Conservation (phyloP, 2,329 filamentous ascomycete genomes). For the Pseudogymnoascus sp. region DNA sequence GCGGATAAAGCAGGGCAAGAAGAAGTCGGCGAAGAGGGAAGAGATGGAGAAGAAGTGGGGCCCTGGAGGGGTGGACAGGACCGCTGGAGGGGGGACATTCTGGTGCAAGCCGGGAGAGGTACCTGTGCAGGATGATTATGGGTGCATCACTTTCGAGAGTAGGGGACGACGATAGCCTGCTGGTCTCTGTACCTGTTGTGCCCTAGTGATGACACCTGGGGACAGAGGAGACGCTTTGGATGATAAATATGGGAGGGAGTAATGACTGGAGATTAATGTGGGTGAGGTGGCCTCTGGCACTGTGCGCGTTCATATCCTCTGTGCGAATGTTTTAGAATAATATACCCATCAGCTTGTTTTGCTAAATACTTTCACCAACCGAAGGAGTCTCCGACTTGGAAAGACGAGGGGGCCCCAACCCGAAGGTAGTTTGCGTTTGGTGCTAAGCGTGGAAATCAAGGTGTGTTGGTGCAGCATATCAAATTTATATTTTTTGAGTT, state of each 20-base stretch:
- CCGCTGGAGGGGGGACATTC: background rate
- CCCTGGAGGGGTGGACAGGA: background rate
- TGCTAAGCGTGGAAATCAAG: constrained; percentile 4
- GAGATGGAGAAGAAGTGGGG: constrained; percentile 40
- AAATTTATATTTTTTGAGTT: background rate
- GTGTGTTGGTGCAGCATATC: background rate
- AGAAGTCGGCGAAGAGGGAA: constrained; percentile 42
- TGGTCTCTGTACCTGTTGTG: background rate
- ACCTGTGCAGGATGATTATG: background rate
- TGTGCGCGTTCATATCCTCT: constrained; percentile 6
- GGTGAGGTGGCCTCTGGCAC: background rate
- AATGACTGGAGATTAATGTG: background rate
- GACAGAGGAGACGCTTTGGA: background rate
- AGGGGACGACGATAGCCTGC: background rate
- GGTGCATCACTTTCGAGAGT: background rate
- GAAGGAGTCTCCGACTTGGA: background rate
- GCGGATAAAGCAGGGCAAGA: constrained; percentile 42
- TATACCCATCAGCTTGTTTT: constrained; percentile 8
- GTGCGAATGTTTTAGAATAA: background rate
- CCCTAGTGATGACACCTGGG: constrained; percentile 2
- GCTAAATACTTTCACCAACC: constrained; percentile 3
- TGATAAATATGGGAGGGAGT: background rate
- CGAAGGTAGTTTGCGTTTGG: constrained; percentile 7
- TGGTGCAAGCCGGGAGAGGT: background rate
- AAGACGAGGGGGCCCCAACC: background rate